Evolutionary conservation across 305 asterid species (phyloP), one percentile per base, ranked within the genome.

Genomic region (Fraxinus sp.): DNA sequence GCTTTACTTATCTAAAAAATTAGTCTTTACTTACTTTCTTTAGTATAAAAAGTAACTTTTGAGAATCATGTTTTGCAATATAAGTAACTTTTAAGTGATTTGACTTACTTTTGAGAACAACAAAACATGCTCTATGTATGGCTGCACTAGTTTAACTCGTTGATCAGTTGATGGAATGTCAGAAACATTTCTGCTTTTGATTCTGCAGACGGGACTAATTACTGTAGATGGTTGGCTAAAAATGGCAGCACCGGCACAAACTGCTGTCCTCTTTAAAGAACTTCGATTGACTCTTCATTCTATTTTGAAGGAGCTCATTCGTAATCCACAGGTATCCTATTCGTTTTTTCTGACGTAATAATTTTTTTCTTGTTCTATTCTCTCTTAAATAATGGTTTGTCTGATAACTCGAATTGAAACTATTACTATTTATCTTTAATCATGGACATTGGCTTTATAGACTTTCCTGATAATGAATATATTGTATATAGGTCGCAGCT

Each of bases 161-260:
- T 33, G n/a, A 26, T 26, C 35, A 10, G 35, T 66, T 66, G 74
- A 1, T 59, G 36, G 26, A 68, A 70, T 77, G 62, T 75, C 73
- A 66, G 79, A 76, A 82, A 44, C 52, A 74, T 66, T 41, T 79
- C 66, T 39, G 73, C 83, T 80, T 80, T 78, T 84, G 83, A 77
- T 72, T 78, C 84, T 89, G 84, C 95, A 94, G 99, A 86, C 94
- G 46, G 98, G 99, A 85, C 86, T 89, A 74, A 86, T 94, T 84
- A 82, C 84, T 78, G 87, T 95, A 77, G 98, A 95, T 88, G 91
- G 91, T 82, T 94, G 99, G 99, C 88, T 95, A 81, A 92, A 91
- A 90, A 86, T 95, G 88, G 89, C 91, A 59, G 98, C 99, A 70
- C 98, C 97, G 1, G 98, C 99, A 84, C 99, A 93, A 89, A 94